Conservation (phyloP, 768 basidiomycete species). For the Steccherinum ochraceum region DNA sequence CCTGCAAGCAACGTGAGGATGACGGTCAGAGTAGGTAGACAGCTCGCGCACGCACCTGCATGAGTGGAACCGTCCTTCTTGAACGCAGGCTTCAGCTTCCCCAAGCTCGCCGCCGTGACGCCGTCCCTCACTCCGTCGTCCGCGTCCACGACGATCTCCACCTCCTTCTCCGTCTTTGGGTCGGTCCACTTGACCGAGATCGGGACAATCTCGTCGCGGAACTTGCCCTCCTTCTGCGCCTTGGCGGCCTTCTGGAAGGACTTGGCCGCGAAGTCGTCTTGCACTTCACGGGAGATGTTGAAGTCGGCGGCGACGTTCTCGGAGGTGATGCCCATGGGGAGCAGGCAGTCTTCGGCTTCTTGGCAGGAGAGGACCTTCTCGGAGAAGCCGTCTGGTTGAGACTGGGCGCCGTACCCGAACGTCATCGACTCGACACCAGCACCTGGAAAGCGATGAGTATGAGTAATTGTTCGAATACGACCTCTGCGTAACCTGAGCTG, state of each 20-base stretch:
- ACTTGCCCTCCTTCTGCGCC: slow-evolving; percentile 76
- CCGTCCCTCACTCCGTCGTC: slow-evolving; percentile 89
- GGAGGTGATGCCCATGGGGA: slow-evolving; percentile 93
- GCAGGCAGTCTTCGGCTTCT: slow-evolving; percentile 73
- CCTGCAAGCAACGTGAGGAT: slow-evolving; percentile 27
- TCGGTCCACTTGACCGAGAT: slow-evolving; percentile 64
- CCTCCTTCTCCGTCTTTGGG: slow-evolving; percentile 66
- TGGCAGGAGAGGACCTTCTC: slow-evolving; percentile 58
- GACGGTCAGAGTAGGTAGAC: not conserved
- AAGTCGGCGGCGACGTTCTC: slow-evolving; percentile 85
- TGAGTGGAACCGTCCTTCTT: slow-evolving; percentile 68
- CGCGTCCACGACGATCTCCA: slow-evolving; percentile 61
- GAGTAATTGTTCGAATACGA: not conserved
- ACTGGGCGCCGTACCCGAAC: slow-evolving; percentile 56
- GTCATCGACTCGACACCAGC: slow-evolving; percentile 93
- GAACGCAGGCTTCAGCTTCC: slow-evolving; percentile 86
- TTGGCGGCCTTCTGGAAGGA: slow-evolving; percentile 82
- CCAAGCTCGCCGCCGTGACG: slow-evolving; percentile 70
- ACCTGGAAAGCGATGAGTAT: slow-evolving; percentile 31
- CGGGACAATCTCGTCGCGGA: slow-evolving; percentile 80
- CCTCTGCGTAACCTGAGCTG: not conserved
- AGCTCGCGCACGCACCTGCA: slow-evolving; percentile 38
- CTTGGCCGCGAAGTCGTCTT: slow-evolving; percentile 79
- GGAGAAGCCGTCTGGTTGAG: slow-evolving; percentile 52
- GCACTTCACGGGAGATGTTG: slow-evolving; percentile 62